A percentile compares a stretch with the other conserved stretches of the same genome.
These are phyloP conservation scores for Globisporangium cederbergense DNA, from an alignment of 352 stramenopile genomes.

Conservation along the genomic window DNA sequence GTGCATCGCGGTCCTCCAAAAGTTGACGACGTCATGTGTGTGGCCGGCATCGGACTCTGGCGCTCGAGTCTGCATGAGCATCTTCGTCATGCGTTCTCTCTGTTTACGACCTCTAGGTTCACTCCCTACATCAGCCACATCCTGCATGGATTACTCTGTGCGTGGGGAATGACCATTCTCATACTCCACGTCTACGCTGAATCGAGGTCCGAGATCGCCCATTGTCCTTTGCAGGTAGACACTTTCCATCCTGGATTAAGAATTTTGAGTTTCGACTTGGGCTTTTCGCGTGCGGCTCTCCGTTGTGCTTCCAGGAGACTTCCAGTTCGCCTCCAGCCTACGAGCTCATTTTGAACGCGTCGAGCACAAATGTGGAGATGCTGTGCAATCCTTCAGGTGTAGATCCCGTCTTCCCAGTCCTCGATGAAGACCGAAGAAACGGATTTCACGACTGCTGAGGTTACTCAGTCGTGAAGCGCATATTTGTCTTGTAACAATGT, in stretches of 20 bases:
- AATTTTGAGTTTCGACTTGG: background rate
- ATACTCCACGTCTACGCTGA: constrained; percentile 24
- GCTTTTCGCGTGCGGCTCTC: background rate
- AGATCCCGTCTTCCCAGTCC: background rate
- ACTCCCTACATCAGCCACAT: background rate
- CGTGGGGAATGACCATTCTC: constrained; percentile 22
- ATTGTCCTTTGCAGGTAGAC: constrained; percentile 24
- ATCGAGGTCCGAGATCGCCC: background rate
- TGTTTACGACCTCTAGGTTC: background rate
- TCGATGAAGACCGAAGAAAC: background rate
- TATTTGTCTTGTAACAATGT: too few relatives aligned
- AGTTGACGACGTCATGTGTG: background rate
- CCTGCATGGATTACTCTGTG: background rate
- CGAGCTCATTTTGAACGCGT: background rate
- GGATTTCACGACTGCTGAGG: background rate
- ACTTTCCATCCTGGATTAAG: background rate
- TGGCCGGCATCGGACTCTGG: background rate
- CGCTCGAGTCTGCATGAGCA: background rate
- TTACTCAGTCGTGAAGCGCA: too few relatives aligned
- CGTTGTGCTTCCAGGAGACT: background rate
- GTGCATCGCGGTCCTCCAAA: background rate
- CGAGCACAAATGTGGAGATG: background rate
- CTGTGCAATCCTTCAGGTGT: background rate
- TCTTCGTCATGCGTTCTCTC: background rate
- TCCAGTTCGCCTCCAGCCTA: background rate